Percentiles rank a stretch among this genome's conserved stretches.
These are phyloP conservation scores for Platanus orientalis DNA, from an alignment of 164 flowering plant species.

Conservation along the genomic window DNA sequence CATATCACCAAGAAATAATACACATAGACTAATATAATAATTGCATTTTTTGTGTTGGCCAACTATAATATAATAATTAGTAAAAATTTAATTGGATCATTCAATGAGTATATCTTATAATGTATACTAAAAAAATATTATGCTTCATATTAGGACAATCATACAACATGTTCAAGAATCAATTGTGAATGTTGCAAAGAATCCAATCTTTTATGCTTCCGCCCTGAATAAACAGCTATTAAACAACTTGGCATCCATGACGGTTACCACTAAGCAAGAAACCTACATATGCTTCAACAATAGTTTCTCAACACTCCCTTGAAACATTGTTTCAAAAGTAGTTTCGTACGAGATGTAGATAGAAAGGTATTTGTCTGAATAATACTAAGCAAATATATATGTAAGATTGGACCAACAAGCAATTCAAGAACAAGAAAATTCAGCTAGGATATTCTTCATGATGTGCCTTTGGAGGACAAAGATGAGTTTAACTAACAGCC, in stretches of 20 bases:
- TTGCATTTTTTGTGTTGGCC: background rate
- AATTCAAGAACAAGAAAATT: no score
- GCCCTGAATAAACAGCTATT: background rate
- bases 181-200: background rate
- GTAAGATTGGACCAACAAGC: no score
- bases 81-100: background rate
- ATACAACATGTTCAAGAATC: background rate
- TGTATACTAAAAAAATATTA: background rate
- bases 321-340: no score
- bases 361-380: no score
- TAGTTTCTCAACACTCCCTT: no score
- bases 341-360: no score
- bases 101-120: background rate
- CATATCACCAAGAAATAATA: constrained; percentile 60
- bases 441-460: no score
- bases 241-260: background rate
- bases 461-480: no score
- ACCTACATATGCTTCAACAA: no score
- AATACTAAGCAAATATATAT: no score
- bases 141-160: background rate
- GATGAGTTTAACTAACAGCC: no score
- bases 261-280: no score
- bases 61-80: background rate
- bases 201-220: background rate
- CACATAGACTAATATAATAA: background rate